Conservation (phyloP, 371 early-diverging fungal species). For the Dinochytrium kinnereticum region DNA sequence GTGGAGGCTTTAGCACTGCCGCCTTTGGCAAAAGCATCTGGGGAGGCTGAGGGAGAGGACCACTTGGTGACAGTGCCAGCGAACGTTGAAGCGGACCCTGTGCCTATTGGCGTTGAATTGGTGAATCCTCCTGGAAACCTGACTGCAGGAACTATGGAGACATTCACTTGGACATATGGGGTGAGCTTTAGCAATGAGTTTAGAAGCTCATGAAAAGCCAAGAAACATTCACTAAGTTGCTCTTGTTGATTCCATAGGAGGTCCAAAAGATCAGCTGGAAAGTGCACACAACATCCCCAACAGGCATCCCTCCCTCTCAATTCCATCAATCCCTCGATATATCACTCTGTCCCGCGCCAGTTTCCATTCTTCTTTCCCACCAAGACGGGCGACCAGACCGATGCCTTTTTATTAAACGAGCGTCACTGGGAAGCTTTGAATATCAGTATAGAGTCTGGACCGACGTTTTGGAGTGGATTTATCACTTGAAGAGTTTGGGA, state of each 20-base stretch:
- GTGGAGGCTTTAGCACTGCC: no score
- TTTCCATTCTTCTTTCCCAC: background rate
- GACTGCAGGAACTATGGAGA: background rate
- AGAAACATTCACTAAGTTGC: background rate
- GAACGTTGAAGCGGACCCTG: background rate
- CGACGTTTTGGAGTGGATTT: background rate
- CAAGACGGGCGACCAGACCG: background rate
- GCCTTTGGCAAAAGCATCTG: no score
- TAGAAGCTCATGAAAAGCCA: no score
- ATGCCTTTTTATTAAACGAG: background rate
- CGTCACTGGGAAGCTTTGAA: background rate
- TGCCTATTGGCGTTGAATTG: background rate
- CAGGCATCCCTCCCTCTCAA: background rate
- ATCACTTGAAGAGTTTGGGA: background rate
- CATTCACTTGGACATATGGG: background rate
- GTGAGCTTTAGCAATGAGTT: background rate
- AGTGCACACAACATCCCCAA: background rate
- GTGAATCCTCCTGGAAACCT: background rate
- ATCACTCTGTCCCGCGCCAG: background rate
- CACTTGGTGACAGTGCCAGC: background rate
- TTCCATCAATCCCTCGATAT: slow-evolving; percentile 3
- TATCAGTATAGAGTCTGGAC: background rate
- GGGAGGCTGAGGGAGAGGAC: no score
- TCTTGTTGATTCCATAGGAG: background rate
- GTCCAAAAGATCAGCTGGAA: background rate